Evolutionary conservation across 164 flowering plant genomes (phyloP).

Genomic region (Liquidambar formosana): DNA sequence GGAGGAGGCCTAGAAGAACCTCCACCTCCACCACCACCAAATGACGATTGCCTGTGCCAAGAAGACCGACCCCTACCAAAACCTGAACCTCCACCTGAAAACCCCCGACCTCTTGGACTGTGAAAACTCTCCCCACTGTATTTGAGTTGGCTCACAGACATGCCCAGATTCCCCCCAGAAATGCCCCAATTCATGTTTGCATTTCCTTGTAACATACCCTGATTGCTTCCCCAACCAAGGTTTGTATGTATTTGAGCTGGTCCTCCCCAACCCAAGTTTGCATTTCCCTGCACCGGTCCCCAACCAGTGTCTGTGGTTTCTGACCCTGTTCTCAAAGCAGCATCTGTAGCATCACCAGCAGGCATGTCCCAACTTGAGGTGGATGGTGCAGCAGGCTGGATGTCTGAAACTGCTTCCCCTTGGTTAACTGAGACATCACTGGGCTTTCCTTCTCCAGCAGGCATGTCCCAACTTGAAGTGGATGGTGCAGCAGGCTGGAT

Average conservation of each 20-base stretch:
- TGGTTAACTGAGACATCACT: conserved; percentile 26
- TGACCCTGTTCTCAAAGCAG: conserved; percentile 14
- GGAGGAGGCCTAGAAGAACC: conserved; percentile 33
- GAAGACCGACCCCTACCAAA: conserved; percentile 33
- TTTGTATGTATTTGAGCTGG: conserved; percentile 20
- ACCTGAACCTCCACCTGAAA: conserved; percentile 27
- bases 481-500: conserved; percentile 7
- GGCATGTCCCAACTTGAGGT: conserved; percentile 21
- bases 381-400: conserved; percentile 7
- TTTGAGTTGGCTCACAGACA: conserved; percentile 32
- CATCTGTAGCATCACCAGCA: conserved; percentile 1
- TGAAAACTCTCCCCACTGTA: conserved; percentile 31
- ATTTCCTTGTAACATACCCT: conserved; percentile 18
- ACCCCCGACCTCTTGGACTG: conserved; percentile 36
- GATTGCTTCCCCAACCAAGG: conserved; percentile 23
- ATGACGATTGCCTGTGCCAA: conserved; percentile 40
- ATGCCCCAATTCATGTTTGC: conserved; percentile 18
- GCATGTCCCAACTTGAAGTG: conserved; percentile 21
- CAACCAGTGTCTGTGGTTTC: conserved; percentile 23
- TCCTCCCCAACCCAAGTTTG: conserved; percentile 25
- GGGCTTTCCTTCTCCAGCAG: conserved; percentile 12
- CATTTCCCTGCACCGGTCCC: conserved; percentile 24
- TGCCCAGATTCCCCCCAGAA: conserved; percentile 14
- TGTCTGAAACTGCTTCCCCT: conserved; percentile 21
- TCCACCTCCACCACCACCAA: conserved; percentile 39